Evolutionary conservation across 805 yeast species (phyloP), one percentile per base, ranked within the genome.

Genomic region (Komagataella phaffii): DNA sequence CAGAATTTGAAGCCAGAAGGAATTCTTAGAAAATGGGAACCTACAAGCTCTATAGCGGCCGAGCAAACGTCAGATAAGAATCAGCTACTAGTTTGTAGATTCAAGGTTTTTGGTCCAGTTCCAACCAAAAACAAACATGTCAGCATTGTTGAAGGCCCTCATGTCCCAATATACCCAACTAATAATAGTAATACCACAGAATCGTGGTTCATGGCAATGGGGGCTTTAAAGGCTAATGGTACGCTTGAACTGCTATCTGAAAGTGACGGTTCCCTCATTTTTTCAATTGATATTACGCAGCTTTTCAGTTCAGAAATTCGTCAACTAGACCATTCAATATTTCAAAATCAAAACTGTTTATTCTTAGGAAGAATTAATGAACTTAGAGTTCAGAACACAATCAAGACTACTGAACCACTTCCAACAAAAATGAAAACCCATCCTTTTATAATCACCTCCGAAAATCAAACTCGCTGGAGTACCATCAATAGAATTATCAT

Each of bases 191-290:
- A 50, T 3, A 23, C 51, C 47, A 62, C 66, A 19, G 86, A 80
- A 59, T 81, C 81, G 3, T 85, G 91, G 91, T 83, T 83, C 59
- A 74, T 72, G 50, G 79, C 85, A 1, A 82, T 81, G 83, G 89
- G 86, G 0, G 83, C 80, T 17, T 60, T 85, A 46, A 79, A 77
- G 59, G 75, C 84, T 1, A 73, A 80, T 58, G 93, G 93, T 3
- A 60, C 68, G 3, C 65, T 85, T 36, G 79, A 84, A 55, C 63
- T 85, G 49, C 65, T 83, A 17, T 67, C 77, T 43, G 88, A 83
- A 60, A 71, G 71, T 50, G 89, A 84, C 64, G 88, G 89, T 1
- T 68, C 80, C 1, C 58, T 77, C 12, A 60, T 84, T 2, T 82
- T 79, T 61, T 71, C 85, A 1, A 64, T 85, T 5, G 79, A 84